phyloP scores from a whole-genome alignment of 345 rosid species.

The Litchi chinensis region DNA sequence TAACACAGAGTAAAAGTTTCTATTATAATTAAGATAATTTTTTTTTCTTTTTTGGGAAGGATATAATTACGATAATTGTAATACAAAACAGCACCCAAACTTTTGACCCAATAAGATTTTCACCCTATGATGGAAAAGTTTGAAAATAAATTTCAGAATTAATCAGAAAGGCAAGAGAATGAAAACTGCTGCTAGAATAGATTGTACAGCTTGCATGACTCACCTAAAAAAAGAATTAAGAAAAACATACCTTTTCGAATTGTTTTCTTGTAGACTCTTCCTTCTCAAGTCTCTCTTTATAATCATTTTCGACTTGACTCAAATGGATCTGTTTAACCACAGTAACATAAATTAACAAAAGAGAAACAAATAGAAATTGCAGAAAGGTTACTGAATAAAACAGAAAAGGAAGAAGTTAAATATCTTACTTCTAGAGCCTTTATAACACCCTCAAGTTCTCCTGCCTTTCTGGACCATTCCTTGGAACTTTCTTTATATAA shows the following conservation, averaged over 20 bases:
- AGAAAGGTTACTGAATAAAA: background rate
- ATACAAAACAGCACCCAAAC: background rate
- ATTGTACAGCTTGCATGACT: background rate
- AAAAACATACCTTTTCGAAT: constrained; percentile 64
- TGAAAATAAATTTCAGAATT: background rate
- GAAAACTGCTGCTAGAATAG: background rate
- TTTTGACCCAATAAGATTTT: background rate
- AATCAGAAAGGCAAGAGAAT: background rate
- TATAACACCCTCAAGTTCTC: constrained; percentile 96
- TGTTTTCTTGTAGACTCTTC: constrained; percentile 66
- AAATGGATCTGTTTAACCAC: constrained; percentile 55
- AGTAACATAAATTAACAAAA: constrained; percentile 20
- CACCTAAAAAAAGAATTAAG: constrained; percentile 8
- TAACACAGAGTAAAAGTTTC: background rate
- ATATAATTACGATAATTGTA: background rate
- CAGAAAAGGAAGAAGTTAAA: background rate
- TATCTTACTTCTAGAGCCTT: constrained; percentile 84
- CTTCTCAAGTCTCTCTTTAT: constrained; percentile 76
- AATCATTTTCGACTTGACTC: constrained; percentile 70
- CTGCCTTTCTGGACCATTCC: constrained; percentile 93
- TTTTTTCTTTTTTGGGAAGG: no score
- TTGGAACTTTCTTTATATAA: constrained; percentile 88
- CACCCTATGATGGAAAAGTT: background rate
- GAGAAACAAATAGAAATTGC: constrained; percentile 18
- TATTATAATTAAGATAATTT: background rate